A percentile compares a stretch with the other conserved stretches of the same genome.
Conservation (phyloP, 805 yeast species). For the Pichia eremophila region DNA sequence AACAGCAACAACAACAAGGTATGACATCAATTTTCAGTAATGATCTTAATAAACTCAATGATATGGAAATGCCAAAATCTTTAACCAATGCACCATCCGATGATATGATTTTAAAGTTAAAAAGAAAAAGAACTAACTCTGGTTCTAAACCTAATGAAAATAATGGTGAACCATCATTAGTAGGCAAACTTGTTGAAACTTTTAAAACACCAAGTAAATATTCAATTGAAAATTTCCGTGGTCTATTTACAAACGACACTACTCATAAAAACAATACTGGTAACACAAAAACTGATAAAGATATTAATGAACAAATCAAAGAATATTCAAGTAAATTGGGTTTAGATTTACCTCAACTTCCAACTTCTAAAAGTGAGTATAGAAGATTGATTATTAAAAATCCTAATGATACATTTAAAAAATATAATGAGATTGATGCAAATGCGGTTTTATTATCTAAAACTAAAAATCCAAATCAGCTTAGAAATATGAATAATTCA, state of each 20-base stretch:
- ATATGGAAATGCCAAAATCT: conserved; percentile 23
- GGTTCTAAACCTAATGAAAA: conserved; percentile 10
- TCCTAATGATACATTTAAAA: conserved; percentile 18
- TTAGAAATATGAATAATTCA: no score
- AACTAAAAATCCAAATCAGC: background rate
- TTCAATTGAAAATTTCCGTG: conserved; percentile 21
- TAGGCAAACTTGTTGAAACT: conserved; percentile 12
- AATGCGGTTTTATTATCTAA: conserved; percentile 19
- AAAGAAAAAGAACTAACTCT: conserved; percentile 18
- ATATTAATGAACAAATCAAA: background rate
- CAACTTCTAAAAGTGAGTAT: conserved; percentile 17
- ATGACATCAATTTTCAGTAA: conserved; percentile 19
- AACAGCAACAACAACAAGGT: background rate
- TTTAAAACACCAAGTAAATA: conserved; percentile 15
- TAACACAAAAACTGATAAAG: background rate
- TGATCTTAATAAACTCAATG: conserved; percentile 9
- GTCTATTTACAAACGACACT: conserved; percentile 19
- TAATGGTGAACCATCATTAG: conserved; percentile 1
- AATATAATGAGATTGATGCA: conserved; percentile 24
- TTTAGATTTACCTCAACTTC: conserved; percentile 4
- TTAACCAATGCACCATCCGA: conserved; percentile 15
- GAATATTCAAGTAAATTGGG: background rate
- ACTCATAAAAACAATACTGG: background rate
- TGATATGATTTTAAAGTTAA: conserved; percentile 2
- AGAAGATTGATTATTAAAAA: conserved; percentile 20